Conservation (phyloP, 345 rosid genomes). For the Euphorbia lathyris region DNA sequence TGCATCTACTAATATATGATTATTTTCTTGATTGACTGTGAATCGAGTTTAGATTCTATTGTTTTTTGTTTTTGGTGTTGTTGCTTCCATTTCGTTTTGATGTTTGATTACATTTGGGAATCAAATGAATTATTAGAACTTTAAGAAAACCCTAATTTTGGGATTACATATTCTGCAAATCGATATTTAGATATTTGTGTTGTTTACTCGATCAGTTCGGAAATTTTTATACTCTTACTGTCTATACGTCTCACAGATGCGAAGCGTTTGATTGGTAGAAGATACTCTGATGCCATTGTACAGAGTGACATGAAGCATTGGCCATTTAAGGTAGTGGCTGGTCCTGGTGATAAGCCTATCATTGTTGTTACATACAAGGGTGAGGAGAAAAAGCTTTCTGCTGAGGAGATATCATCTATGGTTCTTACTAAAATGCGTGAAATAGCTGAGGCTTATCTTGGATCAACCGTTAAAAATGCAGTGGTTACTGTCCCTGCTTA, state of each 20-base stretch:
- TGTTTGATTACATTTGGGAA: too few species aligned
- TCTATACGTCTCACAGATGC: background rate
- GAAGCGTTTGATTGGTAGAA: conserved; percentile 11
- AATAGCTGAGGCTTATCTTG: conserved; percentile 19
- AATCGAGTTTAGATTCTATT: too few species aligned
- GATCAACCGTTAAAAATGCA: conserved; percentile 9
- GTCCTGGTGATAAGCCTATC: background rate
- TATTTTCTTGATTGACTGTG: too few species aligned
- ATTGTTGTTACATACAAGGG: conserved; percentile 5
- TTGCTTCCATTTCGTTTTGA: too few species aligned
- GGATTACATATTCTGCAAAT: too few species aligned
- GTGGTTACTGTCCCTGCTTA: conserved; percentile 23
- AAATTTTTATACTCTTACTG: too few species aligned
- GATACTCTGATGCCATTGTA: background rate
- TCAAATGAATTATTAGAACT: too few species aligned
- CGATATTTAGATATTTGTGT: too few species aligned
- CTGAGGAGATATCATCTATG: conserved; percentile 19
- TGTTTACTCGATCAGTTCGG: too few species aligned
- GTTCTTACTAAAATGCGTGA: conserved; percentile 20
- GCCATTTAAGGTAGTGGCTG: conserved; percentile 6
- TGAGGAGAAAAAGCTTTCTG: conserved; percentile 12
- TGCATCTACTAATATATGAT: too few species aligned
- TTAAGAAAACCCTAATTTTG: too few species aligned
- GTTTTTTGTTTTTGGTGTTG: too few species aligned
- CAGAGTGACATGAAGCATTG: conserved; percentile 10